Percentiles rank a stretch among this genome's conserved stretches.
These are phyloP conservation scores for Fusarium brevicatenulatum DNA, from an alignment of 2,329 filamentous ascomycete genomes.

Conservation along the genomic window DNA sequence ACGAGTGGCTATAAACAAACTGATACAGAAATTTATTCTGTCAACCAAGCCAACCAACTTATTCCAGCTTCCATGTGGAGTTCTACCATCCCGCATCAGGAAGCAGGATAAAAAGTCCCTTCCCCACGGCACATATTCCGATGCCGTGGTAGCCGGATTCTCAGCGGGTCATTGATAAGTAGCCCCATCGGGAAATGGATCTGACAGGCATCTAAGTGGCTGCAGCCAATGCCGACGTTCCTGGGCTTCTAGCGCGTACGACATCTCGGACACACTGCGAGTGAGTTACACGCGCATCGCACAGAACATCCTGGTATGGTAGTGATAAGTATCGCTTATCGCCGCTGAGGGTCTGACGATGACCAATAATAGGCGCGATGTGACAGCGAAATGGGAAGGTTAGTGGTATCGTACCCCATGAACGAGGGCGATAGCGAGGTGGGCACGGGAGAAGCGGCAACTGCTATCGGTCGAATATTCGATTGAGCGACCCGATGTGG, in stretches of 20 bases:
- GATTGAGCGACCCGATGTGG: background rate
- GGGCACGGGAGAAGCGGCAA: constrained; percentile 11
- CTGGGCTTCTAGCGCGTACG: background rate
- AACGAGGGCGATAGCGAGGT: background rate
- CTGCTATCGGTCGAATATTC: background rate
- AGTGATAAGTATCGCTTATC: background rate
- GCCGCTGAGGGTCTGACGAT: background rate
- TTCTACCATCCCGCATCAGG: background rate
- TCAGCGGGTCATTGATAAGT: constrained; percentile 6
- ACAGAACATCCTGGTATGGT: background rate
- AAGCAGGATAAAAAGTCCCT: constrained; percentile 10
- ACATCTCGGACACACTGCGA: background rate
- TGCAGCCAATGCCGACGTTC: background rate
- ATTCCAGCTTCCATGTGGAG: background rate
- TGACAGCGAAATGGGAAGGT: background rate
- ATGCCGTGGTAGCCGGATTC: constrained; percentile 20
- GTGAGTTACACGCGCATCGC: background rate
- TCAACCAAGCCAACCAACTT: too few species aligned
- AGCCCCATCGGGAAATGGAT: background rate
- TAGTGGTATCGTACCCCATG: background rate
- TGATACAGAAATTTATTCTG: background rate
- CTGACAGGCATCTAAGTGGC: background rate
- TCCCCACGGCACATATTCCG: constrained; percentile 8
- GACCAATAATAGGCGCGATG: background rate
- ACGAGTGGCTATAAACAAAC: background rate